Percentiles rank a stretch among this genome's conserved stretches.
Evolutionary conservation across 495 filamentous ascomycete species (phyloP).

Genomic region (Astrothelium subdiscretum): DNA sequence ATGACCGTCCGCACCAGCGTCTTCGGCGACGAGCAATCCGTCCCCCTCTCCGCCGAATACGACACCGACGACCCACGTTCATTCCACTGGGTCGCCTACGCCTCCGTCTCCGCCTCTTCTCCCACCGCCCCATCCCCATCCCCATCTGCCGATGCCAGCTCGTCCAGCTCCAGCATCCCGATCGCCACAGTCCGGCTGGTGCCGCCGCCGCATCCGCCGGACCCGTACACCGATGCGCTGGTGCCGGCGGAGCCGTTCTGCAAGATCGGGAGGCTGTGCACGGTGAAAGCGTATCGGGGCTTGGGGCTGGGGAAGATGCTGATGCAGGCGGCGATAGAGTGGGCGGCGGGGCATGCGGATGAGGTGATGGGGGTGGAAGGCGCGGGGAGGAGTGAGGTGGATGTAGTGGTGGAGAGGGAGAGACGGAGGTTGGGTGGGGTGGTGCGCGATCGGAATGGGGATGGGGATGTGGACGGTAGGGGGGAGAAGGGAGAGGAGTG

Average conservation of each 20-base stretch:
- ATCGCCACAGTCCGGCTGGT: constrained; percentile 69
- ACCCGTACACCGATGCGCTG: constrained; percentile 36
- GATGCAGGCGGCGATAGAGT: constrained; percentile 49
- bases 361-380: constrained; percentile 28
- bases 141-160: no score
- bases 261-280: constrained; percentile 52
- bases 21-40: constrained; percentile 65
- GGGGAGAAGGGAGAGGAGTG: constrained; percentile 28
- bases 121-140: constrained; percentile 17
- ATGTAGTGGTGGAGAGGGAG: constrained; percentile 3
- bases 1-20: constrained; percentile 67
- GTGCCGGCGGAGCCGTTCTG: neutral
- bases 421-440: neutral
- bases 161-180: constrained; percentile 32
- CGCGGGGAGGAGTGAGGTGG: constrained; percentile 15
- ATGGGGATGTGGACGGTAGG: constrained; percentile 15
- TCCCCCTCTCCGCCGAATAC: constrained; percentile 56
- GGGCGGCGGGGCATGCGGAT: constrained; percentile 44
- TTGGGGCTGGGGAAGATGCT: constrained; percentile 50
- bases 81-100: constrained; percentile 77
- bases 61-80: constrained; percentile 67
- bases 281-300: constrained; percentile 49
- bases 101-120: constrained; percentile 33
- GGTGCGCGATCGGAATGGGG: neutral
- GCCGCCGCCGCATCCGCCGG: constrained; percentile 58